phyloP scores from a whole-genome alignment of 2,329 filamentous ascomycete species.

The Xylariaceae sp. region DNA sequence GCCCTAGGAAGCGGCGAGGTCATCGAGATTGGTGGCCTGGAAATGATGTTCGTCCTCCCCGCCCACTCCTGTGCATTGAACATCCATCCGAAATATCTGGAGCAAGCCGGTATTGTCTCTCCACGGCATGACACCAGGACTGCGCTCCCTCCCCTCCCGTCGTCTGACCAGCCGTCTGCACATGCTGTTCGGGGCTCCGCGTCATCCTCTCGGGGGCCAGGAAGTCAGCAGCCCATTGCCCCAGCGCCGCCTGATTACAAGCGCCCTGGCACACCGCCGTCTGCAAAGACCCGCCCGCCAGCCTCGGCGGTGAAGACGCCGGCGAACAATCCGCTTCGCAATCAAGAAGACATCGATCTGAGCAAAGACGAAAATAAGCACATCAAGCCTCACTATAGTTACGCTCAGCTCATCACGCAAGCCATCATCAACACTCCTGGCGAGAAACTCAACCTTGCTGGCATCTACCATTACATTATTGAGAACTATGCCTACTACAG shows the following conservation, averaged over 20 bases:
- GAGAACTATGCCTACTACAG: constrained; percentile 90
- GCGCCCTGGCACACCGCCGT: constrained; percentile 56
- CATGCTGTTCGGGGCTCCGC: constrained; percentile 19
- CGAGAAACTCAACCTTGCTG: constrained; percentile 82
- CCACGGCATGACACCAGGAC: constrained; percentile 24
- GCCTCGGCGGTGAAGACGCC: constrained; percentile 36
- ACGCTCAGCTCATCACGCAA: constrained; percentile 94
- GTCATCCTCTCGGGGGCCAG: constrained; percentile 23
- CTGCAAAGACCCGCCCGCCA: constrained; percentile 34
- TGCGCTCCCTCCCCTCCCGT: constrained; percentile 27
- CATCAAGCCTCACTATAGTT: constrained; percentile 92
- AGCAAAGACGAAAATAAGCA: constrained; percentile 81
- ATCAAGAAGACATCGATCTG: constrained; percentile 61
- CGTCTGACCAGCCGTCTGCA: constrained; percentile 23
- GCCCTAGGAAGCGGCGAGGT: constrained; percentile 80
- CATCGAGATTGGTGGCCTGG: constrained; percentile 83
- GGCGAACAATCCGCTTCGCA: constrained; percentile 33
- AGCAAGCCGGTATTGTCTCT: constrained; percentile 52
- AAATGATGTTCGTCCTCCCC: constrained; percentile 99
- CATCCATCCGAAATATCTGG: constrained; percentile 64
- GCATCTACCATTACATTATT: constrained; percentile 92
- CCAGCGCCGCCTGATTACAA: constrained; percentile 57
- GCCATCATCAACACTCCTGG: constrained; percentile 84
- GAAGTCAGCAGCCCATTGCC: constrained; percentile 45
- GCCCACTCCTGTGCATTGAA: constrained; percentile 60